Evolutionary conservation across 2,329 filamentous ascomycete species (phyloP).

Genomic region (Colletotrichum tanaceti): DNA sequence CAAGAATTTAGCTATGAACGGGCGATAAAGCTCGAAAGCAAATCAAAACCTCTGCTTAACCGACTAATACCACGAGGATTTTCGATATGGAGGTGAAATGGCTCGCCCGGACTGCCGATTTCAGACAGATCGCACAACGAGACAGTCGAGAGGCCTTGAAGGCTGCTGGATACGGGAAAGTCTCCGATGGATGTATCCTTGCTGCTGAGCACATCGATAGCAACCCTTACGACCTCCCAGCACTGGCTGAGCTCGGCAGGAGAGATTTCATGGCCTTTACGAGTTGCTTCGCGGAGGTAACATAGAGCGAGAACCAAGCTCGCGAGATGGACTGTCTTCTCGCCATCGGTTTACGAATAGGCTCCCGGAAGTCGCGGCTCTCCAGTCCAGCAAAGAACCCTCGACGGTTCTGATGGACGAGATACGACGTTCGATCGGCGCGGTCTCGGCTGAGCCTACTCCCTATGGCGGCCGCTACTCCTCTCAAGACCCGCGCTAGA

Average conservation of each 20-base stretch:
- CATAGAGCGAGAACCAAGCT: not conserved
- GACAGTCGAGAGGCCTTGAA: constrained; percentile 50
- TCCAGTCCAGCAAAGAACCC: not conserved
- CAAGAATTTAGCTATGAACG: constrained; percentile 51
- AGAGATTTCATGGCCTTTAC: not conserved
- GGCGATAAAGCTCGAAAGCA: constrained; percentile 51
- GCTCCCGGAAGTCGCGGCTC: not conserved
- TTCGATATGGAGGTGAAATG: constrained; percentile 51
- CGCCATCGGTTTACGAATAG: not conserved
- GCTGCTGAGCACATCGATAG: not conserved
- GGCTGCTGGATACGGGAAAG: constrained; percentile 42
- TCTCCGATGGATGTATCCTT: too few species aligned
- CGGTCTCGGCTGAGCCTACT: not conserved
- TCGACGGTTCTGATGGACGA: not conserved
- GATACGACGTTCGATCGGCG: not conserved
- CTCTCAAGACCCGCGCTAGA: not conserved
- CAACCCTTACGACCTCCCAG: not conserved
- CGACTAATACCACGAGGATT: constrained; percentile 46
- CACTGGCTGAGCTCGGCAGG: not conserved
- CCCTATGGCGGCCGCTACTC: not conserved
- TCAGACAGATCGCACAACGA: constrained; percentile 49
- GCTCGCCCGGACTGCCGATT: constrained; percentile 48
- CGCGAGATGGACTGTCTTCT: not conserved
- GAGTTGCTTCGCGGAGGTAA: not conserved
- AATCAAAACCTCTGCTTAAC: constrained; percentile 42